Percentiles rank a stretch among this genome's conserved stretches.
phyloP scores from a whole-genome alignment of 495 filamentous ascomycete species.

The Durotheca rogersii region DNA sequence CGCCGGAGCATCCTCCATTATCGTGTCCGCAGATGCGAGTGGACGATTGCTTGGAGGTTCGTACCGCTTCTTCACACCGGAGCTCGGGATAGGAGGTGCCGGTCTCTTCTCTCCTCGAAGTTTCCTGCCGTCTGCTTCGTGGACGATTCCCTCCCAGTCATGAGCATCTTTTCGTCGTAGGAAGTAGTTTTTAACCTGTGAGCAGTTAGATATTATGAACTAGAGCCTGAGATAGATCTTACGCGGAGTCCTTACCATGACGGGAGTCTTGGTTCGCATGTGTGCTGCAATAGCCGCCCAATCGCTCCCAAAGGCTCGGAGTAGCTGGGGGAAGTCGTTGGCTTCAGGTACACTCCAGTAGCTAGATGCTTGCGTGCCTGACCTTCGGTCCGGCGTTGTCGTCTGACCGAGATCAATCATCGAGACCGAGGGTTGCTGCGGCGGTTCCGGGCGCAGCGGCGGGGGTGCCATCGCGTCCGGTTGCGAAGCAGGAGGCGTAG shows the following conservation, averaged over 20 bases:
- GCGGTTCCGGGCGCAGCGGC: slow-evolving; percentile 49
- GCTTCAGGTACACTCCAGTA: slow-evolving; percentile 97
- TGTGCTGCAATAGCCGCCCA: slow-evolving; percentile 79
- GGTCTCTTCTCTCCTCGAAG: slow-evolving; percentile 69
- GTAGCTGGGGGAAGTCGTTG: slow-evolving; percentile 73
- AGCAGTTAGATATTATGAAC: too few species aligned
- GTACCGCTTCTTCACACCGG: slow-evolving; percentile 46
- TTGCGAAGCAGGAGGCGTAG: slow-evolving; percentile 37
- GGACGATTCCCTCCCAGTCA: slow-evolving; percentile 70
- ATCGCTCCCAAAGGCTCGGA: slow-evolving; percentile 85
- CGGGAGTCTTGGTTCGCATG: slow-evolving; percentile 89
- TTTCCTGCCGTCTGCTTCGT: slow-evolving; percentile 69
- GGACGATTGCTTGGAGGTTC: slow-evolving; percentile 54
- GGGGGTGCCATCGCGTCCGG: slow-evolving; percentile 53
- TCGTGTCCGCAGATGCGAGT: slow-evolving; percentile 58
- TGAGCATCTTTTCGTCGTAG: slow-evolving; percentile 71
- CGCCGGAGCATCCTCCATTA: slow-evolving; percentile 53
- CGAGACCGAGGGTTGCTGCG: slow-evolving; percentile 42
- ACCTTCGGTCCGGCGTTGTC: slow-evolving; percentile 43
- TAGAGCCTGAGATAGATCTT: too few species aligned
- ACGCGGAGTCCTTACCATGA: slow-evolving; percentile 84
- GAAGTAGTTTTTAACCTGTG: slow-evolving; percentile 90
- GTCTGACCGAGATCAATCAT: slow-evolving; percentile 45
- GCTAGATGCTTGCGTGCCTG: slow-evolving; percentile 70
- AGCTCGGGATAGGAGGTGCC: slow-evolving; percentile 64